Evolutionary conservation across 495 filamentous ascomycete genomes (phyloP).

Genomic region (Tuber calosporum): DNA sequence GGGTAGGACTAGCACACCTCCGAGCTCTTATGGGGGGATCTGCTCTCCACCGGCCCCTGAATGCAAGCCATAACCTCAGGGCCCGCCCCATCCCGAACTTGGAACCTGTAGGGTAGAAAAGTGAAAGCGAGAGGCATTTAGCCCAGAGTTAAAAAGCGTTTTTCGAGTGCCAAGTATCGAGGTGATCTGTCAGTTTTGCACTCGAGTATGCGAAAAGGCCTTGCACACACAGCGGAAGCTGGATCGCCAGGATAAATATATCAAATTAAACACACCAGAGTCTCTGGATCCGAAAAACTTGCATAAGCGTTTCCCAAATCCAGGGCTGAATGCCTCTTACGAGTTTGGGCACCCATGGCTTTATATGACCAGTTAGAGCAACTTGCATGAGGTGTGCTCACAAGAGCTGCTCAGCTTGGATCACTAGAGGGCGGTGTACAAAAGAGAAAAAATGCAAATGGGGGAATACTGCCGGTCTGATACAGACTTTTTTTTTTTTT

Average conservation of each 20-base stretch:
- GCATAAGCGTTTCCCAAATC: no score
- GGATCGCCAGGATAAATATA: no score
- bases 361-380: neutral
- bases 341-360: neutral
- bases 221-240: no score
- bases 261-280: no score
- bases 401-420: neutral
- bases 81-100: neutral
- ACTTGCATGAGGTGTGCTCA: neutral
- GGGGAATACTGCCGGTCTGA: no score
- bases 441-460: neutral
- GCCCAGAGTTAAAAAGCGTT: no score
- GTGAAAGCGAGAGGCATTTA: neutral
- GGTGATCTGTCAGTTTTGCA: no score
- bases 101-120: neutral
- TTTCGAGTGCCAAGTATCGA: no score
- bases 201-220: no score
- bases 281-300: no score
- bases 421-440: neutral
- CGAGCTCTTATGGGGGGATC: neutral
- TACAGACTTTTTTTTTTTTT: neutral
- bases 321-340: no score
- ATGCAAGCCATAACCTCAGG: neutral
- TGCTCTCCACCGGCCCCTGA: neutral
- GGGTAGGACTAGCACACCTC: neutral